Evolutionary conservation across 345 rosid genomes (phyloP), one percentile per base, ranked within the genome.

Genomic region (Angophora floribunda): DNA sequence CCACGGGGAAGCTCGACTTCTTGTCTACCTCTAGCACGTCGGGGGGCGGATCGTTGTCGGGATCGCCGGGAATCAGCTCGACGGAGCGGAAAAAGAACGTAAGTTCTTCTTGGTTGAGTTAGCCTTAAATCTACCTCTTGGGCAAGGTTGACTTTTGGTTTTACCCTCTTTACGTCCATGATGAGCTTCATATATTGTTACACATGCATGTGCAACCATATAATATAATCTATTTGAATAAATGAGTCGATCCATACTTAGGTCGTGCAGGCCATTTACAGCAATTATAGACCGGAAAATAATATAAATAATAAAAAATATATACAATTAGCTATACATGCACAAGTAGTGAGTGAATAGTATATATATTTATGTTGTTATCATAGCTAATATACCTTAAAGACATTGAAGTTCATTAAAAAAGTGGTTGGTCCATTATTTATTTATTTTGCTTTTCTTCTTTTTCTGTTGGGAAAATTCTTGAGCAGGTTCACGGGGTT

Each of bases 401-500:
- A 30, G 79, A 67, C 9, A 30, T 32, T 36, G 17, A 36, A 36
- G 44, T 86, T 50, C 79, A 41, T 85, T 30, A 47, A 45, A 57
- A 28, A 8, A 57, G 51, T 49, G 36, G 26, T 87, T 12, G 24
- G 26, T 49, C 30, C 24, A 19, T 19, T 80, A 28, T 19, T 89
- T 32, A 85, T n/a, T 49, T 86, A 19, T 65, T 36, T 78, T 82
- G 63, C 51, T 28, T 50, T 24, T 85, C 36, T 44, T 24, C 47
- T 53, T 28, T 47, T 61, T 11, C 26, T 36, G 11, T 44, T 16
- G 80, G 24, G 52, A 26, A 32, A 52, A 65, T 51, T 36, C 41
- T 55, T 44, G 14, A 45, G 17, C 95, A 97, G 99, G 92, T 89
- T 88, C 99, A 97, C 87, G 99, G 99, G 51, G 91, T 96, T 51